Evolutionary conservation across 2,329 filamentous ascomycete species (phyloP), one percentile per base, ranked within the genome.

Genomic region (Cladorrhinum sp.): DNA sequence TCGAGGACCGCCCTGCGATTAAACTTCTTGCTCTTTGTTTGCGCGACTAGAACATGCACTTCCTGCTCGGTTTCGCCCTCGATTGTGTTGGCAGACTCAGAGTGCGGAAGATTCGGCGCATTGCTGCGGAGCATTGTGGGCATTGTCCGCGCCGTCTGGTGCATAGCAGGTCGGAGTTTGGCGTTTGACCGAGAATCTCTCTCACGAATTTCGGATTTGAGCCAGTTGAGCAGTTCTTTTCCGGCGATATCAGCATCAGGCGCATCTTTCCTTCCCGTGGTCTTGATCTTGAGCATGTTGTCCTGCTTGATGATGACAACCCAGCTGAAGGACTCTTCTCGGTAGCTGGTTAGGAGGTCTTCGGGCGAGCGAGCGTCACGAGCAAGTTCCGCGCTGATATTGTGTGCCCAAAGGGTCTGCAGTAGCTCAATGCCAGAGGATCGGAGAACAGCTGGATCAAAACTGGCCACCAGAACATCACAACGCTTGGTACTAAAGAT

Each of bases 381-480:
- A 5, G 92, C 91, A 28, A 99, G 81, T 76, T 99, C 95, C 4
- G 94, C 92, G 63, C 88, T 94, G 71, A 98, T 90, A 60, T 91
- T 89, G 69, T 92, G 86, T 1, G 86, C 81, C 88, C 95, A 98
- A 2, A 99, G 82, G 24, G 84, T 85, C 60, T 89, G 86, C 8
- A 97, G 78, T 48, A 97, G 81, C 66, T 90, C 88, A 23, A 96
- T 79, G 1, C 92, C 93, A 0, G 84, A 82, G 0, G 88, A 89
- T 42, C 91, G 86, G 12, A 97, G 82, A 3, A 92, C 83, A 2
- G 86, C 82, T 0, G 88, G 78, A 70, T 96, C 92, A 68, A 96
- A 96, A 68, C 92, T 94, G 10, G 92, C 90, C 39, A 99, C 87
- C 2, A 98, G 85, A 14, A 95, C 90, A 73, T 98, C 93, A 70